Conservation (phyloP, 192 early-diverging fungal genomes). For the Gamsiella multidivaricata region DNA sequence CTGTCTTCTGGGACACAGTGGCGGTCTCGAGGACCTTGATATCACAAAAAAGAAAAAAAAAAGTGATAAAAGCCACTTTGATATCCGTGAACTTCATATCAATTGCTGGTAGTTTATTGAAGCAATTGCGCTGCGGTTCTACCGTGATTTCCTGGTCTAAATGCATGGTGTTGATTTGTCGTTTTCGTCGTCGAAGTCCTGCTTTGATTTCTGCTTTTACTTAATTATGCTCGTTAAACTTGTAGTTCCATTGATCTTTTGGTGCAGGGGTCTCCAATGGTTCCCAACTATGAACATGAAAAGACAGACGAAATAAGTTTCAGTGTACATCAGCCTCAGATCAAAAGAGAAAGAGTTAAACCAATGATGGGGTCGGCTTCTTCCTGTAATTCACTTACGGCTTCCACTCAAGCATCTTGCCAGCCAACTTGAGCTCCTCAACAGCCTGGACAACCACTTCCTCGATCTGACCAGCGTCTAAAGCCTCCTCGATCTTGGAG, state of each 20-base stretch:
- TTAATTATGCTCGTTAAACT: slow-evolving; percentile 47
- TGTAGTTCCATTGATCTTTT: slow-evolving; percentile 87
- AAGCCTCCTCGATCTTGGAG: slow-evolving; percentile 78
- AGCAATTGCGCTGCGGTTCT: slow-evolving; percentile 1
- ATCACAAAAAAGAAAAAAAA: neutral
- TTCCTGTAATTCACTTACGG: slow-evolving; percentile 55
- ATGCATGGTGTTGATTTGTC: neutral
- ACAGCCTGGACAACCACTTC: slow-evolving; percentile 90
- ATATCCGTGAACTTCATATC: no score
- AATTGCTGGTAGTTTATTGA: slow-evolving; percentile 13
- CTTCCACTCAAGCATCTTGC: slow-evolving; percentile 90
- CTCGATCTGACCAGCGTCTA: slow-evolving; percentile 89
- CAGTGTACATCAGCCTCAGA: no score
- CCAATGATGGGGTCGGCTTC: neutral
- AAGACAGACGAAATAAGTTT: no score
- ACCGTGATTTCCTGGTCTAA: neutral
- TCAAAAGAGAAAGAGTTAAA: neutral
- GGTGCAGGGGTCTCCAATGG: slow-evolving; percentile 81
- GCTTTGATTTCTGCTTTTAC: slow-evolving; percentile 6
- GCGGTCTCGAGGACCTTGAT: slow-evolving; percentile 32
- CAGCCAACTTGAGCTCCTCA: slow-evolving; percentile 86
- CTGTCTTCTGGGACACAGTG: slow-evolving; percentile 26
- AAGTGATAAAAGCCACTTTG: neutral
- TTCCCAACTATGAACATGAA: slow-evolving; percentile 72
- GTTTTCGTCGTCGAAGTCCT: neutral